phyloP scores from a whole-genome alignment of 495 filamentous ascomycete species.

The Neurospora sp. region DNA sequence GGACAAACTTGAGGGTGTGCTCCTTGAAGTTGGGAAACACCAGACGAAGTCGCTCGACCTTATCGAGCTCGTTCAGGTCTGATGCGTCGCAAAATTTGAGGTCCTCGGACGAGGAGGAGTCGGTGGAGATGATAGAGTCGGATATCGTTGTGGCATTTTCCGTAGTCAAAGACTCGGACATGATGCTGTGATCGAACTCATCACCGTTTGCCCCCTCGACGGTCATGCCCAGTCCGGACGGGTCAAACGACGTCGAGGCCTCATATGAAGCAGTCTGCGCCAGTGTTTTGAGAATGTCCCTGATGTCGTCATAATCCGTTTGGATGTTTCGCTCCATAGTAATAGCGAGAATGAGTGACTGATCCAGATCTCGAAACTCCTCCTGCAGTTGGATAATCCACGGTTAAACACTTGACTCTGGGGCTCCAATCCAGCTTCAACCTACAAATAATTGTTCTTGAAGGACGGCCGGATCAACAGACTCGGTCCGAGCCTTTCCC shows the following conservation, averaged over 20 bases:
- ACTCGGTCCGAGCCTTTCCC: not conserved
- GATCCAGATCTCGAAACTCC: constrained; percentile 22
- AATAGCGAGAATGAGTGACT: constrained; percentile 22
- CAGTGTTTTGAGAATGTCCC: constrained; percentile 45
- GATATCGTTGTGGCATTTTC: constrained; percentile 22
- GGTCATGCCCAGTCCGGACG: constrained; percentile 51
- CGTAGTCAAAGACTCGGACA: not conserved
- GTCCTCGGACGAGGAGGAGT: constrained; percentile 9
- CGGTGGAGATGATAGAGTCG: constrained; percentile 12
- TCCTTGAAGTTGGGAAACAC: constrained; percentile 62
- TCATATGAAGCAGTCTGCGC: constrained; percentile 52
- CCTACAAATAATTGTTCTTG: not conserved
- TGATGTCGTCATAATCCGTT: constrained; percentile 56
- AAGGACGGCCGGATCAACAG: not conserved
- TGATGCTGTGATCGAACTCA: constrained; percentile 1
- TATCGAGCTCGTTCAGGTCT: constrained; percentile 44
- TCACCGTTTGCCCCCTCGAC: constrained; percentile 7
- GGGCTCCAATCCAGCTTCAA: not conserved
- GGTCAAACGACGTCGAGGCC: constrained; percentile 57
- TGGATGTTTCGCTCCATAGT: constrained; percentile 45
- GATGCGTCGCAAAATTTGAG: constrained; percentile 27
- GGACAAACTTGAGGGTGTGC: constrained; percentile 51
- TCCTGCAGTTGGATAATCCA: constrained; percentile 9
- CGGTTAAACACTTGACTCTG: not conserved
- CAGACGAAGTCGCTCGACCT: constrained; percentile 43